phyloP scores from a whole-genome alignment of 2,329 filamentous ascomycete species.

The Penicillium sp. region DNA sequence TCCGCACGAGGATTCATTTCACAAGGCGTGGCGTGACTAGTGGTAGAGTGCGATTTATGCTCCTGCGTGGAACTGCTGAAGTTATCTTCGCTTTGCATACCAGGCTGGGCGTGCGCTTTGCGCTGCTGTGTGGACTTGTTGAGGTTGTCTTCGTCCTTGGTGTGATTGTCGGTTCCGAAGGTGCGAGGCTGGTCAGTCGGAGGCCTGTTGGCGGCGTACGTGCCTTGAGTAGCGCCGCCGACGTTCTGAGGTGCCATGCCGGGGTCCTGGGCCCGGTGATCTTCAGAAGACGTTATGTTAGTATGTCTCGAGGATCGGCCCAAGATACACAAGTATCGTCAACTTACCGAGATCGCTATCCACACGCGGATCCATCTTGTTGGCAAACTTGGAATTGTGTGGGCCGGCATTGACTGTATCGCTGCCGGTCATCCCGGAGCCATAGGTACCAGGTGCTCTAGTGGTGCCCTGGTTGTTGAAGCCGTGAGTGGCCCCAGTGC shows the following conservation, averaged over 20 bases:
- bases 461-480: too few species aligned
- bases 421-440: neutral
- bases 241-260: conserved; percentile 2
- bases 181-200: neutral
- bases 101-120: neutral
- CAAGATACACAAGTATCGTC: neutral
- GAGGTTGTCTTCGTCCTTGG: conserved; percentile 8
- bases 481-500: neutral
- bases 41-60: conserved; percentile 17
- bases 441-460: neutral
- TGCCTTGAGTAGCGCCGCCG: neutral
- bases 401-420: conserved; percentile 36
- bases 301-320: neutral
- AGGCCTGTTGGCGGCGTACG: neutral
- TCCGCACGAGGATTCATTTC: neutral
- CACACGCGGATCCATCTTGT: conserved; percentile 53
- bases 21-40: conserved; percentile 14
- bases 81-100: conserved; percentile 5
- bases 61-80: conserved; percentile 14
- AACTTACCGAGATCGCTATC: conserved; percentile 26
- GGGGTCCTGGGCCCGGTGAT: conserved; percentile 1
- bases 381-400: conserved; percentile 49
- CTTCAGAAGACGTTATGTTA: neutral
- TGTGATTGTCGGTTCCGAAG: conserved; percentile 12
- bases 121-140: conserved; percentile 9